Conservation (phyloP, 2,329 filamentous ascomycete species). For the Aspergillus ochraceoroseus region DNA sequence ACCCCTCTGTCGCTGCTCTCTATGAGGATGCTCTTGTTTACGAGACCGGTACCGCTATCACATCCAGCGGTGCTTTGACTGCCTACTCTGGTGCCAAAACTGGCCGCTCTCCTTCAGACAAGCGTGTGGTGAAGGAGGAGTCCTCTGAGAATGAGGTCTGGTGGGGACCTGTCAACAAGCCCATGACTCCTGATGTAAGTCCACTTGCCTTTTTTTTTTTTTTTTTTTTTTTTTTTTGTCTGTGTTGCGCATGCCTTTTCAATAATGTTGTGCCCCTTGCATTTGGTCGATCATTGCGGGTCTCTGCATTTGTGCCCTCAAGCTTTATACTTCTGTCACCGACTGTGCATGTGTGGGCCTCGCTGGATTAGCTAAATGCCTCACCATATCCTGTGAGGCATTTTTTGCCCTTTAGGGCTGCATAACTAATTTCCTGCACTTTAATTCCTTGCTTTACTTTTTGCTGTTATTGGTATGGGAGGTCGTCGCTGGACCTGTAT, state of each 20-base stretch:
- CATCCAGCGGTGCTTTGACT: conserved; percentile 86
- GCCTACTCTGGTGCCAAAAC: conserved; percentile 99
- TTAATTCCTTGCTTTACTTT: not conserved
- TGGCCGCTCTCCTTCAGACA: conserved; percentile 91
- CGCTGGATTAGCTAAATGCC: conserved; percentile 11
- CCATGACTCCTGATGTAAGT: conserved; percentile 93
- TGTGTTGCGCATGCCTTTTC: no score
- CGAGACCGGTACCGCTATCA: conserved; percentile 96
- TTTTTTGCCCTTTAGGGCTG: conserved; percentile 13
- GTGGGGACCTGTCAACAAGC: conserved; percentile 99
- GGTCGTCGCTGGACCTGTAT: conserved; percentile 8
- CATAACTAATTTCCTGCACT: not conserved
- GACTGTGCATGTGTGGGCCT: not conserved
- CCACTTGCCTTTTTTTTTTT: conserved; percentile 22
- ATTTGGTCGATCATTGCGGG: not conserved
- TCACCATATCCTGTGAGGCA: conserved; percentile 16
- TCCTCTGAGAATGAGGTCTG: conserved; percentile 87
- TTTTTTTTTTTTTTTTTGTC: no score
- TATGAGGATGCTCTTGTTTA: conserved; percentile 99
- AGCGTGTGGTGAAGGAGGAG: conserved; percentile 91
- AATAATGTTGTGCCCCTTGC: conserved; percentile 1
- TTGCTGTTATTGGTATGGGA: conserved; percentile 4
- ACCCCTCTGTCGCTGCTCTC: conserved; percentile 88
- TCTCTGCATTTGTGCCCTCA: conserved; percentile 4
- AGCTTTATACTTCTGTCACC: conserved; percentile 15